Evolutionary conservation across 305 asterid genomes (phyloP).

Genomic region (Caryopteris hybrid): DNA sequence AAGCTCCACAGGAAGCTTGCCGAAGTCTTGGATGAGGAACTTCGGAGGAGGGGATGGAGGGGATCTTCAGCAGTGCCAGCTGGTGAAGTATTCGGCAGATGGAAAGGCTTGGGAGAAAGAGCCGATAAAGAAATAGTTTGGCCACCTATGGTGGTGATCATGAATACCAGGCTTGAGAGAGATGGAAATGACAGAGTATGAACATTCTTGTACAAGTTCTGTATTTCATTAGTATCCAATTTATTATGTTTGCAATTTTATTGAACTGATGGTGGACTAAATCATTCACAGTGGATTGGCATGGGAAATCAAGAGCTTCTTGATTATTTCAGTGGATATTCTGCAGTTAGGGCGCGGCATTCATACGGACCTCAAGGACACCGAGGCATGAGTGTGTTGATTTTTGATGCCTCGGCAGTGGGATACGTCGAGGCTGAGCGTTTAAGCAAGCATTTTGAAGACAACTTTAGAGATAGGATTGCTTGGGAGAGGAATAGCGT

Average conservation of each 20-base stretch:
- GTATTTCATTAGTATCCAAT: background rate
- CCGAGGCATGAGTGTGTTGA: slow-evolving; percentile 78
- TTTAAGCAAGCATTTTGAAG: slow-evolving; percentile 62
- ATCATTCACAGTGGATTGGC: slow-evolving; percentile 73
- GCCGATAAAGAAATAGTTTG: slow-evolving; percentile 66
- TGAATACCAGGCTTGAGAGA: slow-evolving; percentile 61
- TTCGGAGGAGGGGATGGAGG: slow-evolving; percentile 60
- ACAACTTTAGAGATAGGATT: slow-evolving; percentile 40
- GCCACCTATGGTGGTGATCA: slow-evolving; percentile 76
- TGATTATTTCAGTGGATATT: slow-evolving; percentile 48
- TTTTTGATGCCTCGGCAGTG: slow-evolving; percentile 79
- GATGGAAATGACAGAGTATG: slow-evolving; percentile 56
- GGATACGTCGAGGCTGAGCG: slow-evolving; percentile 86
- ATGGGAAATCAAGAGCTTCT: slow-evolving; percentile 95
- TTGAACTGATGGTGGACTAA: slow-evolving; percentile 16
- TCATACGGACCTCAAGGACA: slow-evolving; percentile 96
- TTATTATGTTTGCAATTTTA: no score
- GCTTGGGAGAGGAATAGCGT: slow-evolving; percentile 56
- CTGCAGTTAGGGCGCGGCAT: slow-evolving; percentile 59
- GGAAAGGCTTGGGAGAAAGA: slow-evolving; percentile 46
- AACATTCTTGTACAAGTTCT: background rate
- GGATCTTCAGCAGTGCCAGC: slow-evolving; percentile 60
- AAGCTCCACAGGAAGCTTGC: slow-evolving; percentile 79
- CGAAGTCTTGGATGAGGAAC: slow-evolving; percentile 63
- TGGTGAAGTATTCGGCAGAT: slow-evolving; percentile 57